Evolutionary conservation across 192 early-diverging fungal genomes (phyloP), one percentile per base, ranked within the genome.

Genomic region (Backusella australiensis): DNA sequence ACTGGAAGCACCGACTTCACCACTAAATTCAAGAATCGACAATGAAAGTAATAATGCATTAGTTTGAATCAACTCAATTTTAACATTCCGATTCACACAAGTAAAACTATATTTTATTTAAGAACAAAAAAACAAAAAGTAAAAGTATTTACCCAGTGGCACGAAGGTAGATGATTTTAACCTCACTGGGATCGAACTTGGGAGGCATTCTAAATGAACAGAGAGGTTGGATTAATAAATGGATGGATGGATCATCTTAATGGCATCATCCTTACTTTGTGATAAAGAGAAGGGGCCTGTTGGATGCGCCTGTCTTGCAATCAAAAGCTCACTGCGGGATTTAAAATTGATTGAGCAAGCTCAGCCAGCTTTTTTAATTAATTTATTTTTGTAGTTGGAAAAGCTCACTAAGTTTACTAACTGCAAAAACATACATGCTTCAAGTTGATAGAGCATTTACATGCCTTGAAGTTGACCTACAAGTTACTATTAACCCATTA

Each of bases 101-200:
- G 38, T 11, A 39, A 7, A 39, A 39, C 12, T 39, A 11, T 39
- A 39, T 39, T 39, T 42, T 42, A 36, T 42, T 69, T 9, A 21
- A 67, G 9, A 7, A 39, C 34, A 71, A 71, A 44, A 71, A 72
- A 72, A 72, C 35, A 35, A 56, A 46, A 63, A 39, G 39, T 34
- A 34, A 34, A 23, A 23, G 19, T 36, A 66, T 35, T 41, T 38
- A 74, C 73, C 77, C 97, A 81, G 96, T 97, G 78, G 96, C 90
- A 80, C 98, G 91, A 86, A 99, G 93, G 88, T 95, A 93, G 86
- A 99, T 90, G 74, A 87, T 86, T 79, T 89, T 90, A 80, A 95
- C 85, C 82, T 90, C 92, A 80, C 77, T 85, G 77, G 95, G 91
- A 85, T 96, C 95, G 85, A 93, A 87, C 91, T 96, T 95, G 83